Conservation (phyloP, 2,329 filamentous ascomycete species). For the Hymenoscyphus occultus region DNA sequence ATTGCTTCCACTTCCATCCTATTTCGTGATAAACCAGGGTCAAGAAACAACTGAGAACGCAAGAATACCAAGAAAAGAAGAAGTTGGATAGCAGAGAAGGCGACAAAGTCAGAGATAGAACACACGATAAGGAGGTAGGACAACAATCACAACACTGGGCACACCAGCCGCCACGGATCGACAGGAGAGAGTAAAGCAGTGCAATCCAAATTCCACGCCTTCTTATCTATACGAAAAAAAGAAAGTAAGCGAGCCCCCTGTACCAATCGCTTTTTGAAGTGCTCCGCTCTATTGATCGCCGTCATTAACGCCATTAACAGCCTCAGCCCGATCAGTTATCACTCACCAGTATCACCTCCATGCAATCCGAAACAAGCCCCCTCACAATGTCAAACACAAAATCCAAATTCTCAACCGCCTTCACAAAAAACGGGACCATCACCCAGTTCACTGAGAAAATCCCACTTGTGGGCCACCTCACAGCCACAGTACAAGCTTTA, state of each 20-base stretch:
- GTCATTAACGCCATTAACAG: background rate
- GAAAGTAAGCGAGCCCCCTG: background rate
- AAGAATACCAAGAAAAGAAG: background rate
- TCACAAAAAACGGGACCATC: background rate
- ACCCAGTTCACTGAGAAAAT: background rate
- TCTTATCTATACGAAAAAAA: background rate
- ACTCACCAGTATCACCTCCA: background rate
- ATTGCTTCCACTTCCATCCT: background rate
- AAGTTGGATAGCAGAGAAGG: background rate
- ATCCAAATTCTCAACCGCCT: background rate
- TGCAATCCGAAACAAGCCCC: background rate
- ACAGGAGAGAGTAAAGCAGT: background rate
- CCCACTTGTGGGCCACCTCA: background rate
- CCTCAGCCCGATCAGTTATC: background rate
- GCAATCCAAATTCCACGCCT: background rate
- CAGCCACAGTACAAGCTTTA: background rate
- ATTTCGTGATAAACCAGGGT: background rate
- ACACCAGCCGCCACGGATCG: background rate
- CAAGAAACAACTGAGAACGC: background rate
- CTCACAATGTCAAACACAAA: background rate
- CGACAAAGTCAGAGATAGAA: background rate
- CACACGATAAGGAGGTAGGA: background rate
- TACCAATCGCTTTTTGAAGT: background rate
- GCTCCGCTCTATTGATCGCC: background rate
- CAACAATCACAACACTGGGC: background rate